Percentiles rank a stretch among this genome's conserved stretches.
These are phyloP conservation scores for Pogostemon cablin DNA, from an alignment of 257 asterid genomes.

Conservation along the genomic window DNA sequence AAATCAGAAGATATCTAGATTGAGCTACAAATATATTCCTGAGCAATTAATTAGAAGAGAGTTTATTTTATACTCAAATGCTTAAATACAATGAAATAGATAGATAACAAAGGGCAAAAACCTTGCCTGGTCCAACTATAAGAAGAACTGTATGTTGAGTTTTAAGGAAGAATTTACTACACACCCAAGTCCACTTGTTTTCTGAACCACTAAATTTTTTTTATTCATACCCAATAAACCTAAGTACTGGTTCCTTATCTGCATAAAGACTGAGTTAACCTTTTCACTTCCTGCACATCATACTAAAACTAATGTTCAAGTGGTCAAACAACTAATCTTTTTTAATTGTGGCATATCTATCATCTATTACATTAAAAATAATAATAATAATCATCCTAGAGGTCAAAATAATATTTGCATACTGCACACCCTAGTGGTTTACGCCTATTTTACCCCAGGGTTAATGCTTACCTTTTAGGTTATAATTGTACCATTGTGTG, in stretches of 20 bases:
- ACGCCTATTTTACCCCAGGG: too few relatives aligned
- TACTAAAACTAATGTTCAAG: neutral
- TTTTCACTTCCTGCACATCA: neutral
- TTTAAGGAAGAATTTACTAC: neutral
- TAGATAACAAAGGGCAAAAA: neutral
- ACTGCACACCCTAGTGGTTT: too few relatives aligned
- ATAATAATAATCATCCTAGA: too few relatives aligned
- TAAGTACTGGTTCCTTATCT: neutral
- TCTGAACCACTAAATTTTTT: neutral
- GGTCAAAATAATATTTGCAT: too few relatives aligned
- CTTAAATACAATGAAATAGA: conserved; percentile 7
- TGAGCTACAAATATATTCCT: neutral
- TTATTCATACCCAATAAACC: neutral
- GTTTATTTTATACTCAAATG: neutral
- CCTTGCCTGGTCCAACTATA: neutral
- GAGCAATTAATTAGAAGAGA: neutral
- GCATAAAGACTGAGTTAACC: neutral
- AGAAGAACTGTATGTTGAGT: neutral
- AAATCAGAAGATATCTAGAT: neutral
- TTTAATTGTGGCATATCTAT: neutral
- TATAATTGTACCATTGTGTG: too few relatives aligned
- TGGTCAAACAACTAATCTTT: neutral
- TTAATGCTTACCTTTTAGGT: too few relatives aligned
- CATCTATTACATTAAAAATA: neutral
- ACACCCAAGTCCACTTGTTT: conserved; percentile 3